Conservation (phyloP, 1,284 basidiomycete genomes). For the Tilletia indica region DNA sequence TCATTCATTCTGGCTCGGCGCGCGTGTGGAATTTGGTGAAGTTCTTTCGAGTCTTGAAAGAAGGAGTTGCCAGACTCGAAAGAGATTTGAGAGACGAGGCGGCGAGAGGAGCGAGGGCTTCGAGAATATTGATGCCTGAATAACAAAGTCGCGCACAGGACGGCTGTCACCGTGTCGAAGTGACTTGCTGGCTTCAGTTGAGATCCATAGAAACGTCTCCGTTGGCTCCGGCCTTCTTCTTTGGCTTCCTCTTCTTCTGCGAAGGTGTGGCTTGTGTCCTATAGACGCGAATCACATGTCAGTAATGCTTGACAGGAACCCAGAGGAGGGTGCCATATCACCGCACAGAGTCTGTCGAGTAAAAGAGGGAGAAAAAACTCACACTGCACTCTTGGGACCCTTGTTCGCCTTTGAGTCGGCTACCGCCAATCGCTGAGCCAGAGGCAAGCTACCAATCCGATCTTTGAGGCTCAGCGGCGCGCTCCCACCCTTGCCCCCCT, state of each 20-base stretch:
- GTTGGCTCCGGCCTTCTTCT: neutral
- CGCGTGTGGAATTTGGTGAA: too few species aligned
- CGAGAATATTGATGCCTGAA: too few species aligned
- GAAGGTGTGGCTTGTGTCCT: neutral
- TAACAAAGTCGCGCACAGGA: too few species aligned
- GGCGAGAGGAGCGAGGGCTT: too few species aligned
- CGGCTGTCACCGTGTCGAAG: neutral
- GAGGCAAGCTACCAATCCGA: slow-evolving; percentile 20
- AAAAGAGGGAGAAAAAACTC: neutral
- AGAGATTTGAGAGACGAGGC: too few species aligned
- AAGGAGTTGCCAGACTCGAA: too few species aligned
- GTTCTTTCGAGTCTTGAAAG: too few species aligned
- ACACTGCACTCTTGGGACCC: slow-evolving; percentile 20
- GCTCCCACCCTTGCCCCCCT: neutral
- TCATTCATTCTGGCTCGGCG: too few species aligned
- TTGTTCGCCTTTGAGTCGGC: slow-evolving; percentile 16
- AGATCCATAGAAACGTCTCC: neutral
- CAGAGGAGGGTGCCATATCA: neutral
- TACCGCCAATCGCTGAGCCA: slow-evolving; percentile 21
- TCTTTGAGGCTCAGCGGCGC: slow-evolving; percentile 18
- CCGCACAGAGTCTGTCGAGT: neutral
- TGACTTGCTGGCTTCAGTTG: neutral
- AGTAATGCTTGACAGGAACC: too few species aligned
- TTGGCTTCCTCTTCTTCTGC: slow-evolving; percentile 6
- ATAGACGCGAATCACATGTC: too few species aligned